Percentiles rank a stretch among this genome's conserved stretches.
Conservation (phyloP, 176 grass and related monocot genomes). For the Cocos nucifera region DNA sequence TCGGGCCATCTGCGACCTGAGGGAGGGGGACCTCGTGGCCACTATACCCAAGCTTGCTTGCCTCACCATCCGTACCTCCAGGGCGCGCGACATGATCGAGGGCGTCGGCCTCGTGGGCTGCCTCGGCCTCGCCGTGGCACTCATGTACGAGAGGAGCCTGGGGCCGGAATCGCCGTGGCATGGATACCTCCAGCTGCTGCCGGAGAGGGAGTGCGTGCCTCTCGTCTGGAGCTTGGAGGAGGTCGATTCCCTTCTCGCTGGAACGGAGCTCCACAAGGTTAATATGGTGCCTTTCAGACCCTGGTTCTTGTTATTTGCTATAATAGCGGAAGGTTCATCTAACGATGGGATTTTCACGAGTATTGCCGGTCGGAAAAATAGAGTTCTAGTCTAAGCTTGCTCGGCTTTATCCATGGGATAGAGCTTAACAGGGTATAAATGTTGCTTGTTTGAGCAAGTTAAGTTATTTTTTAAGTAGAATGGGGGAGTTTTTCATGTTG, state of each 20-base stretch:
- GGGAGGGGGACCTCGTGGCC: constrained; percentile 58
- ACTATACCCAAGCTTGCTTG: constrained; percentile 70
- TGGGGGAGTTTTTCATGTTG: too few relatives aligned
- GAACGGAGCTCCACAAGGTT: constrained; percentile 89
- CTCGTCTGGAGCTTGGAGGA: constrained; percentile 66
- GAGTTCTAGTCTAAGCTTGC: too few relatives aligned
- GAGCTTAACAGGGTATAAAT: too few relatives aligned
- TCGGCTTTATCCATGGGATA: too few relatives aligned
- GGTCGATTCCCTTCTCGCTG: constrained; percentile 44
- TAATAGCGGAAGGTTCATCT: not conserved
- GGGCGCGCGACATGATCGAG: constrained; percentile 40
- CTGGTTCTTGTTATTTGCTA: not conserved
- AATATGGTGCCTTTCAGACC: not conserved
- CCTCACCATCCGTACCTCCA: constrained; percentile 57
- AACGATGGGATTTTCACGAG: too few relatives aligned
- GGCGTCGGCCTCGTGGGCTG: constrained; percentile 37
- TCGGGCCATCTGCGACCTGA: constrained; percentile 35
- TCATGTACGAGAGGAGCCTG: constrained; percentile 71
- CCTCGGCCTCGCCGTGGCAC: constrained; percentile 56
- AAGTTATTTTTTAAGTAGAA: too few relatives aligned
- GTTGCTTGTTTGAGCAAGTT: too few relatives aligned
- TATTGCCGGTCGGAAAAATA: too few relatives aligned
- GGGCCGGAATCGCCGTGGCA: constrained; percentile 48
- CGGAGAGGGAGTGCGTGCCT: constrained; percentile 63
- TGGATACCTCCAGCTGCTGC: constrained; percentile 62